phyloP scores from a whole-genome alignment of 768 basidiomycete genomes.

The Nevesoporus exiguus region DNA sequence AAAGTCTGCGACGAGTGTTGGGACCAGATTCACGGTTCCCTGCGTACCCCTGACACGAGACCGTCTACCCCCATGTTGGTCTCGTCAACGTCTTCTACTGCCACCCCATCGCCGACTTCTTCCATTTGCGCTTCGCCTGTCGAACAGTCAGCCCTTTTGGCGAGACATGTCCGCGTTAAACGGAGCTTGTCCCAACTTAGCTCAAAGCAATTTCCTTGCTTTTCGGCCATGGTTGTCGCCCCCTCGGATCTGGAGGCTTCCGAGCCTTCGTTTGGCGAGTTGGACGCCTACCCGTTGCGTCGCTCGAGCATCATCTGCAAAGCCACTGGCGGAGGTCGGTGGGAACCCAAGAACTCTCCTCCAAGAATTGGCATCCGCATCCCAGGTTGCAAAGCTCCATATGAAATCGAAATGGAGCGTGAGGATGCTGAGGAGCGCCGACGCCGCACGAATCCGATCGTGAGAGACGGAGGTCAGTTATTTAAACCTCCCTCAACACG shows the following conservation, averaged over 20 bases:
- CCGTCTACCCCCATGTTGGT: conserved; percentile 40
- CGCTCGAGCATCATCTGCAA: conserved; percentile 70
- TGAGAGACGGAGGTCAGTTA: conserved; percentile 51
- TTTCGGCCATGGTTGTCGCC: conserved; percentile 20
- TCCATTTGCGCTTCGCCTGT: conserved; percentile 35
- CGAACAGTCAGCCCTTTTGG: conserved; percentile 23
- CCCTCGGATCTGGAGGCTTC: conserved; percentile 28
- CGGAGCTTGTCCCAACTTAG: conserved; percentile 32
- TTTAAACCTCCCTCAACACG: neutral
- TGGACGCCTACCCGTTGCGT: conserved; percentile 70
- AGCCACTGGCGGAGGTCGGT: conserved; percentile 74
- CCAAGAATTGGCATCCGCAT: conserved; percentile 45
- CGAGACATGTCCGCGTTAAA: conserved; percentile 16
- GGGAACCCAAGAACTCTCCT: conserved; percentile 62
- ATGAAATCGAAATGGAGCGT: conserved; percentile 66
- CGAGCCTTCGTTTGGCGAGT: conserved; percentile 60
- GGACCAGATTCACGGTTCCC: conserved; percentile 65
- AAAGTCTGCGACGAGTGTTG: conserved; percentile 78
- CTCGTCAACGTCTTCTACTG: conserved; percentile 29
- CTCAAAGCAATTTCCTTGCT: conserved; percentile 23
- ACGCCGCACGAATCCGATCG: conserved; percentile 57
- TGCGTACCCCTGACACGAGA: conserved; percentile 38
- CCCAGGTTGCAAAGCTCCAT: conserved; percentile 64
- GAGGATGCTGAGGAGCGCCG: conserved; percentile 53
- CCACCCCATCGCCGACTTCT: conserved; percentile 32